Evolutionary conservation across 73 alveolate genomes (phyloP), one percentile per base, ranked within the genome.

Genomic region (Uronychia setigera): DNA sequence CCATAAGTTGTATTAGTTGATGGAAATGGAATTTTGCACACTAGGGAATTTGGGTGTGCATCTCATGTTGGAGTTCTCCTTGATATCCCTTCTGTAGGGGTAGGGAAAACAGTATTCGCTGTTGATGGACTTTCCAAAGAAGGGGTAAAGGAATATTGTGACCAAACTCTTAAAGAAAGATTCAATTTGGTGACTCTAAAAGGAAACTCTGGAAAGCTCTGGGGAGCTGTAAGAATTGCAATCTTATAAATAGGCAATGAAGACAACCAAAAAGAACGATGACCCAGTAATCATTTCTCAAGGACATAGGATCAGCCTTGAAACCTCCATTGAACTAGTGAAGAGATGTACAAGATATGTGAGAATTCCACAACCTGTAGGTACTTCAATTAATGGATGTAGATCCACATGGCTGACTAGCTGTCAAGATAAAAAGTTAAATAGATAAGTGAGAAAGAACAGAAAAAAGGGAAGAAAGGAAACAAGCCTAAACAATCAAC

Each of bases 11-110:
- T 98, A 26, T 79, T 98, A 76, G 98, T 96, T 0, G 99, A 97
- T 87, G 99, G 99, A 79, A 97, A 97, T 91, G 99, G 99, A 5
- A 91, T 97, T 78, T 90, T 97, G n/a, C 99, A 98, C 92, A 89
- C 80, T 46, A 87, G 98, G 57, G 98, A 97, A 28, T 98, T 95
- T 89, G 99, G 99, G 1, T 86, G 95, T 58, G 99, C 99, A 9
- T 89, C 97, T 34, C 99, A 98, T 87, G 91, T 98, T 25, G 99
- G 99, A 5, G 99, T 97, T 14, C 80, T 93, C 59, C 84, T 85
- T 31, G 97, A 94, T 81, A 84, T 97, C 58, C 99, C 99, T 19
- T 76, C 99, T 0, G 91, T 98, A 1, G 99, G 99, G 19, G 96
- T 97, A 26, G 96, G 98, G 57, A 98, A 98, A 87, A 96, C 91